Evolutionary conservation across 2,329 filamentous ascomycete genomes (phyloP), one percentile per base, ranked within the genome.

Genomic region (Diaporthe sp.): DNA sequence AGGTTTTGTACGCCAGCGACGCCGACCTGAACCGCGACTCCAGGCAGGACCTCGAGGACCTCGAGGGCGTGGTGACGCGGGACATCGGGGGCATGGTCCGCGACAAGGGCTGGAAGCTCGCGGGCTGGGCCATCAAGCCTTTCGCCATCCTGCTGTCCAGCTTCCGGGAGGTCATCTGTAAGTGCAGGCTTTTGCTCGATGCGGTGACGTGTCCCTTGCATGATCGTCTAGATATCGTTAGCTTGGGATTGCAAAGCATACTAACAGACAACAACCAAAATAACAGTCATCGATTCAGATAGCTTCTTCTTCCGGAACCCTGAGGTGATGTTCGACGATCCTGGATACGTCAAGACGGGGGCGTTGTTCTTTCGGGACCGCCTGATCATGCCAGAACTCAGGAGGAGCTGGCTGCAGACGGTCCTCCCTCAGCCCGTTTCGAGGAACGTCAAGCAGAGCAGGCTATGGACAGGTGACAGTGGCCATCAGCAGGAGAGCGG

Each of bases 361-460:
- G 84, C 85, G 6, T 77, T 87, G 10, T 87, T 87, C 79, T 87
- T 87, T 82, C 81, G 82, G 72, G 85, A 87, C 75, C 81, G 86
- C 15, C 78, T 85, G 2, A 83, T 86, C 73, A 82, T 83, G 74
- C 84, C 84, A 8, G 81, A 83, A 73, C 79, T 75, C 10, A 83
- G 82, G 77, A 78, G 78, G 30, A 77, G 76, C 39, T 86, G 83
- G 82, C 77, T 87, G n/a, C 81, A 84, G 71, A 80, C 84, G 42
- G 81, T 86, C 55, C 76, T 87, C 17, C 85, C 85, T 0, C 82
- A 83, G 69, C 85, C 85, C 2, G 81, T 86, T 5, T 85, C 83
- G 0, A 79, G 79, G 51, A 81, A 84, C 25, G 84, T 82, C 8
- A 84, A 82, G 70, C 79, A 84, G 25, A 81, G 79, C 8, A 80